Evolutionary conservation across 208 protist genomes (phyloP), one percentile per base, ranked within the genome.

Genomic region (Acanthamoeba lenticulata): DNA sequence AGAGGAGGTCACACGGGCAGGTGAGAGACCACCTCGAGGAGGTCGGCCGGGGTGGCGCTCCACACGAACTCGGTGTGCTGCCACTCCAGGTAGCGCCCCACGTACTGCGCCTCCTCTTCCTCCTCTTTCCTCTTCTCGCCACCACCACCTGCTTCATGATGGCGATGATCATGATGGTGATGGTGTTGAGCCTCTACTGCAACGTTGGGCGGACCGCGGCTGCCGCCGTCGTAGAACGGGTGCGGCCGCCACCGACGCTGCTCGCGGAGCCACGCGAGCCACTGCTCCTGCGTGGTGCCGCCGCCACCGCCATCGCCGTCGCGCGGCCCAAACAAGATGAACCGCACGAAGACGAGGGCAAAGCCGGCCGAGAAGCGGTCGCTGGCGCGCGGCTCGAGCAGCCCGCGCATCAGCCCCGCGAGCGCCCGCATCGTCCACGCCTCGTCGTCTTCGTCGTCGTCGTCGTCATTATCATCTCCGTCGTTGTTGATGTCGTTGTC

Each of bases 21-120:
- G 62, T 15, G 29, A 7, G 72, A 42, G 7, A 81, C 72, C 36
- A 81, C 72, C 6, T 15, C 32, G 42, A 49, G 24, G 1, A 81
- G 72, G 24, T 1, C 72, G n/a, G 72, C 72, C 11, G 72, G 72
- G 11, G 72, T 81, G 40, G 72, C 72, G 40, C 24, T 81, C 72
- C 72, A 81, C 40, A 81, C 40, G 38, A 81, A 81, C 72, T 81
- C 36, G 11, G 72, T 49, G 72, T 81, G 72, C 19, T 81, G 72
- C 72, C 72, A 81, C 40, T 42, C 34, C 72, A 81, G 38, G 40
- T 81, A 81, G 72, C 72, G 72, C 72, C 5, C 36, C 17, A 81
- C 72, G 72, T 81, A 81, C 36, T 57, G 49, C 13, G 49, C 9
- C 49, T 57, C 49, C 49, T 57, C 49, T 19, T 57, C 49, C 13